Evolutionary conservation across 805 yeast genomes (phyloP).

Genomic region (Helenozyma rhizophorensis): DNA sequence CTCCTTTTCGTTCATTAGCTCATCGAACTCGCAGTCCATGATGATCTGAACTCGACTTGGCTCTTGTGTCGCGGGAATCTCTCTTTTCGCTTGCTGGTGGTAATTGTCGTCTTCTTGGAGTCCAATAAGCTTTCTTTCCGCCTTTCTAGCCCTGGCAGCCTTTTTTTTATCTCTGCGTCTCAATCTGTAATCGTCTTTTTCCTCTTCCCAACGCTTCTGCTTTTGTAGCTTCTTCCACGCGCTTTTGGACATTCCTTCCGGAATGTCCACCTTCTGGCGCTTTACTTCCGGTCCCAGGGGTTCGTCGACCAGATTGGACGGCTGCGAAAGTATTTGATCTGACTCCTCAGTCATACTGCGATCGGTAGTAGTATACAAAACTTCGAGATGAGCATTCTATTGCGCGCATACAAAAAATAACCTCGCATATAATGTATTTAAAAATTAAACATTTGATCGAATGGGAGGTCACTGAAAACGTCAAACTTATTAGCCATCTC

Average conservation of each 20-base stretch:
- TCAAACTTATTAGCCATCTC: conserved; percentile 19
- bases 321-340: too few species aligned
- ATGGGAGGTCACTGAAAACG: conserved; percentile 25
- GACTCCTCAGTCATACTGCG: too few species aligned
- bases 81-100: conserved; percentile 22
- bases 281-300: too few species aligned
- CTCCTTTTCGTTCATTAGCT: conserved; percentile 74
- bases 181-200: conserved; percentile 56
- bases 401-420: too few species aligned
- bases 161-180: conserved; percentile 52
- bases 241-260: conserved; percentile 83
- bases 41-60: conserved; percentile 51
- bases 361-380: too few species aligned
- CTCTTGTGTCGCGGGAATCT: conserved; percentile 42
- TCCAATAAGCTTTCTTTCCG: conserved; percentile 21
- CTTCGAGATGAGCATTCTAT: too few species aligned
- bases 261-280: conserved; percentile 35
- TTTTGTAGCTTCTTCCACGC: conserved; percentile 77
- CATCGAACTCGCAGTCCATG: conserved; percentile 91
- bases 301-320: too few species aligned
- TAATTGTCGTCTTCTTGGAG: conserved; percentile 13
- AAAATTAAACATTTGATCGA: conserved; percentile 16
- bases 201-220: conserved; percentile 54
- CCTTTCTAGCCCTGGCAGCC: conserved; percentile 21
- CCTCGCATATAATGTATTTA: too few species aligned